These are phyloP conservation scores for Balansia obtecta DNA, from an alignment of 2,329 filamentous ascomycete genomes.

Conservation along the genomic window DNA sequence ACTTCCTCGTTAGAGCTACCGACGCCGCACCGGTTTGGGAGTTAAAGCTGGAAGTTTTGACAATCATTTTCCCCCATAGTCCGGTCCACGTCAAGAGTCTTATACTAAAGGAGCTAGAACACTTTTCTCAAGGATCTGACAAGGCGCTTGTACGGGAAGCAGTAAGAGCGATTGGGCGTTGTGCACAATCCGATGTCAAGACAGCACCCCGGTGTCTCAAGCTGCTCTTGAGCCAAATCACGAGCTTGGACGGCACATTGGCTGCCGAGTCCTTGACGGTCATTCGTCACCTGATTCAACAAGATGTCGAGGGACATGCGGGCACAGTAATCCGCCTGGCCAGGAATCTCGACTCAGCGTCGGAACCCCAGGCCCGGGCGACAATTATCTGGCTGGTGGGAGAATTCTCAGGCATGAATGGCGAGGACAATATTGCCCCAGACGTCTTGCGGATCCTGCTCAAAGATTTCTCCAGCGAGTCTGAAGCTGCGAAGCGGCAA, in stretches of 20 bases:
- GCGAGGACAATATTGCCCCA: constrained; percentile 79
- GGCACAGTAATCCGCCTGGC: constrained; percentile 82
- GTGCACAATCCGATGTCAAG: constrained; percentile 63
- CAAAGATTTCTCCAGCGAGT: constrained; percentile 73
- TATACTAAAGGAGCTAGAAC: constrained; percentile 83
- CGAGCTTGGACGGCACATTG: constrained; percentile 73
- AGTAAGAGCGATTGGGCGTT: constrained; percentile 85
- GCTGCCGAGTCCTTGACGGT: constrained; percentile 91
- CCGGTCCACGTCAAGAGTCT: constrained; percentile 67
- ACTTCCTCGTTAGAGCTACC: constrained; percentile 74
- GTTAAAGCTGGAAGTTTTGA: constrained; percentile 82
- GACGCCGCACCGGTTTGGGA: constrained; percentile 77
- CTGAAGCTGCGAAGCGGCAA: constrained; percentile 77
- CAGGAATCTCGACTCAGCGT: constrained; percentile 80
- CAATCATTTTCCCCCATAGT: constrained; percentile 79
- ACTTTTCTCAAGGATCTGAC: constrained; percentile 69
- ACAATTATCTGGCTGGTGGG: constrained; percentile 97
- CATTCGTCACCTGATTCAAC: constrained; percentile 89
- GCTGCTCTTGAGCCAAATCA: constrained; percentile 75
- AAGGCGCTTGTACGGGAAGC: constrained; percentile 74
- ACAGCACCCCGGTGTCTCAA: constrained; percentile 71
- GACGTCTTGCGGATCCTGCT: constrained; percentile 83
- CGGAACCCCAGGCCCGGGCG: constrained; percentile 76
- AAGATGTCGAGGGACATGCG: constrained; percentile 67
- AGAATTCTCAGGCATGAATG: constrained; percentile 72